Conservation (phyloP, 441 rosid species). For the Omphalea diandra region DNA sequence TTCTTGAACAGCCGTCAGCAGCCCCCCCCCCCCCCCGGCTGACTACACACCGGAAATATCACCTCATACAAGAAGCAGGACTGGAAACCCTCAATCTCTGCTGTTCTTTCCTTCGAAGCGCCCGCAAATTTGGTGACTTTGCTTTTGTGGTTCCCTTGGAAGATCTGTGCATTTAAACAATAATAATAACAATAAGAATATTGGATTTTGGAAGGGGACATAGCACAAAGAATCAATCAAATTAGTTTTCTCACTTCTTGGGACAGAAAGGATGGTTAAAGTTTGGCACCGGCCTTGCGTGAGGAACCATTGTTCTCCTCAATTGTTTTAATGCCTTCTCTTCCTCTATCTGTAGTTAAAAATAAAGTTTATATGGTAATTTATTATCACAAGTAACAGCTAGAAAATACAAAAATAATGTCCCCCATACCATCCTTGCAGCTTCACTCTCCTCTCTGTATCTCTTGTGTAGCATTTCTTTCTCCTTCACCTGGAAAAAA, state of each 20-base stretch:
- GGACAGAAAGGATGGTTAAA: slow-evolving; percentile 88
- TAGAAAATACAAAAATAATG: not conserved
- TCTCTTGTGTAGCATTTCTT: slow-evolving; percentile 80
- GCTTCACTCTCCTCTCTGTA: slow-evolving; percentile 91
- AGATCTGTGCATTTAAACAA: slow-evolving; percentile 45
- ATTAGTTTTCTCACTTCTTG: slow-evolving; percentile 47
- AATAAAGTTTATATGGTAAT: not conserved
- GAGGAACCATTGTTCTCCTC: slow-evolving; percentile 90
- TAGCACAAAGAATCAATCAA: not conserved
- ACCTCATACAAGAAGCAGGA: slow-evolving; percentile 73
- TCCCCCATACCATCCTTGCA: slow-evolving; percentile 60
- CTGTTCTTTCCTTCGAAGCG: slow-evolving; percentile 51
- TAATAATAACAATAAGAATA: not conserved
- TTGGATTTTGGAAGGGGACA: not conserved
- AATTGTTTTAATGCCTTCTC: slow-evolving; percentile 86
- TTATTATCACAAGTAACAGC: not conserved
- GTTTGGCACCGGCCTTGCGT: slow-evolving; percentile 88
- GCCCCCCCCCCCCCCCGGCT: too few relatives aligned
- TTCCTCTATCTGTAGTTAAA: slow-evolving; percentile 62
- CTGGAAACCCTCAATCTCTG: slow-evolving; percentile 48
- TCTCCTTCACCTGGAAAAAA: slow-evolving; percentile 74
- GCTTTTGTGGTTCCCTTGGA: slow-evolving; percentile 68
- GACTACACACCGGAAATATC: slow-evolving; percentile 17
- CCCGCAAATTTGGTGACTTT: slow-evolving; percentile 66
- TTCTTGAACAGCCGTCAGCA: slow-evolving; percentile 63